These are phyloP conservation scores for Plasmodium yoelii DNA, from an alignment of 169 alveolate genomes.

Conservation along the genomic window DNA sequence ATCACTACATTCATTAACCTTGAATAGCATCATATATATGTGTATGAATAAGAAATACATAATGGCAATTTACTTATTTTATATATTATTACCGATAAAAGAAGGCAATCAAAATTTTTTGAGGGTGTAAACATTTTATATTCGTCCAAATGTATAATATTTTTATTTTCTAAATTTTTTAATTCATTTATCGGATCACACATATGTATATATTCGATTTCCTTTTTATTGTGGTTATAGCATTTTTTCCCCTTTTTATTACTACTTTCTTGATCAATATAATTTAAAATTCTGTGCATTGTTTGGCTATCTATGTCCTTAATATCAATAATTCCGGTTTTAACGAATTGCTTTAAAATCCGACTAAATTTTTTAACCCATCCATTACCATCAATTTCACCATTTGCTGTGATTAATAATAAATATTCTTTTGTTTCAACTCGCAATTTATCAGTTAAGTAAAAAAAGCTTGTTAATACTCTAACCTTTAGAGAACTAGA, in stretches of 20 bases:
- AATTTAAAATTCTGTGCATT: slow-evolving; percentile 89
- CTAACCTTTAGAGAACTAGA: slow-evolving; percentile 87
- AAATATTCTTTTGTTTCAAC: slow-evolving; percentile 39
- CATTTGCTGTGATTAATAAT: slow-evolving; percentile 80
- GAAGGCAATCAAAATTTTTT: slow-evolving; percentile 64
- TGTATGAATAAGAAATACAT: too few species aligned
- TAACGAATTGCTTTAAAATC: slow-evolving; percentile 87
- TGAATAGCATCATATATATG: too few species aligned
- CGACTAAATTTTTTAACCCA: slow-evolving; percentile 93
- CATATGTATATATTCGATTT: slow-evolving; percentile 74
- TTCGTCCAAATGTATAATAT: slow-evolving; percentile 71
- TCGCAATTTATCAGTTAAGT: slow-evolving; percentile 81
- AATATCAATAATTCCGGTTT: slow-evolving; percentile 89
- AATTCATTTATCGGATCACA: slow-evolving; percentile 76
- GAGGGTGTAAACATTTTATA: slow-evolving; percentile 75
- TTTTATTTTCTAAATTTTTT: slow-evolving; percentile 67
- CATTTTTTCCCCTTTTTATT: slow-evolving; percentile 23
- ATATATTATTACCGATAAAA: slow-evolving; percentile 53
- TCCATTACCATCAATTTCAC: slow-evolving; percentile 92
- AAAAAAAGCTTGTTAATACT: slow-evolving; percentile 84
- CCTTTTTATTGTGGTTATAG: slow-evolving; percentile 60
- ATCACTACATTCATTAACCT: too few species aligned
- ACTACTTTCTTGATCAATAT: slow-evolving; percentile 88
- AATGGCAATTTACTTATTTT: too few species aligned
- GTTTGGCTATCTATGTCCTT: slow-evolving; percentile 92